phyloP scores from a whole-genome alignment of 2,329 filamentous ascomycete genomes.

The Paramyrothecium roridum region DNA sequence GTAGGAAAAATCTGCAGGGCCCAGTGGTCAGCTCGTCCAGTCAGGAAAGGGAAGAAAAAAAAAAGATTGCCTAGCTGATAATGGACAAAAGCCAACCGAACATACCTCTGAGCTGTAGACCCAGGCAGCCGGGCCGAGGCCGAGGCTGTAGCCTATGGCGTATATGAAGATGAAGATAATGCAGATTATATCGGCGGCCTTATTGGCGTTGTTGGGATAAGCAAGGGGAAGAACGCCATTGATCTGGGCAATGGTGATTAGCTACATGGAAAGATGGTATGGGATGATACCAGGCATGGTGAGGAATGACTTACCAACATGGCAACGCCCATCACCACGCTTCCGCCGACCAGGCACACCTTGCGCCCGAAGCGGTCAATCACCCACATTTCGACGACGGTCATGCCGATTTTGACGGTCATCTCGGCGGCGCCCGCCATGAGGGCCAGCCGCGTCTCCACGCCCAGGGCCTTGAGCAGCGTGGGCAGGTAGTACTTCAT shows the following conservation, averaged over 20 bases:
- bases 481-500: conserved; percentile 60
- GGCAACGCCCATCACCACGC: conserved; percentile 48
- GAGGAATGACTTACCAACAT: conserved; percentile 44
- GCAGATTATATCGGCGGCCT: conserved; percentile 45
- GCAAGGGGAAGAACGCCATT: conserved; percentile 50
- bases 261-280: neutral
- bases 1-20: conserved; percentile 52
- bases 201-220: conserved; percentile 47
- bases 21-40: conserved; percentile 9
- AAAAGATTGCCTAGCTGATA: too few relatives aligned
- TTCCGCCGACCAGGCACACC: conserved; percentile 45
- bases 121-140: conserved; percentile 56
- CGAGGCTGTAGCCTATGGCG: conserved; percentile 54
- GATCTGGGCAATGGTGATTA: conserved; percentile 33
- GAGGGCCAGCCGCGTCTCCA: conserved; percentile 43
- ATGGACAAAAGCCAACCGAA: too few relatives aligned
- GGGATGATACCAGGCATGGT: neutral
- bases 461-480: conserved; percentile 47
- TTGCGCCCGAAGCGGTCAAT: conserved; percentile 51
- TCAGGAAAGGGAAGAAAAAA: too few relatives aligned
- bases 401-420: conserved; percentile 54
- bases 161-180: conserved; percentile 57
- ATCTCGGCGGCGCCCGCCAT: conserved; percentile 55
- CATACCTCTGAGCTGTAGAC: conserved; percentile 55
- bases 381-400: conserved; percentile 52